Percentiles rank a stretch among this genome's conserved stretches.
Evolutionary conservation across 768 basidiomycete species (phyloP).

Genomic region (Cubamyces lactineus): DNA sequence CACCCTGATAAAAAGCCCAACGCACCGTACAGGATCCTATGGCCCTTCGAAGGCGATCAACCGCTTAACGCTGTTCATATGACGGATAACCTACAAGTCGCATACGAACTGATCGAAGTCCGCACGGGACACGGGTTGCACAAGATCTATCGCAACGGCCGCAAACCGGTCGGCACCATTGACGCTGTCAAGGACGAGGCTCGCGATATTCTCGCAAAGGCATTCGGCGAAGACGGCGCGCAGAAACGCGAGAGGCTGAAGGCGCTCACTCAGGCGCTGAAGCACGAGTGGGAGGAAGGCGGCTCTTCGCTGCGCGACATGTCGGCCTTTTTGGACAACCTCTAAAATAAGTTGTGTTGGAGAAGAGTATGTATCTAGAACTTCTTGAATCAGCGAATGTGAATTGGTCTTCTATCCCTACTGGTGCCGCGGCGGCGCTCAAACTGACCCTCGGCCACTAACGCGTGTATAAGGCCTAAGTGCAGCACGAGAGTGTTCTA

Average conservation of each 20-base stretch:
- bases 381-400: too few relatives aligned
- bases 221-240: constrained; percentile 31
- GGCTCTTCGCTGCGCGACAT: constrained; percentile 7
- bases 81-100: constrained; percentile 27
- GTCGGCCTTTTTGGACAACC: constrained; percentile 3
- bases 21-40: constrained; percentile 27
- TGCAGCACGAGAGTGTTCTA: too few relatives aligned
- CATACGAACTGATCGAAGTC: constrained; percentile 34
- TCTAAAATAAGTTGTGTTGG: background rate
- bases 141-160: constrained; percentile 25
- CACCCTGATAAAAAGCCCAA: too few relatives aligned
- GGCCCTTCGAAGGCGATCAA: constrained; percentile 33
- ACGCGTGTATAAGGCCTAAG: too few relatives aligned
- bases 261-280: constrained; percentile 4
- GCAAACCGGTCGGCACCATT: constrained; percentile 25
- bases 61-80: constrained; percentile 28
- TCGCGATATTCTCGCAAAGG: constrained; percentile 23
- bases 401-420: too few relatives aligned
- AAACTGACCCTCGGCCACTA: too few relatives aligned
- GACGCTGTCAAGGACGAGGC: constrained; percentile 30
- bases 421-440: too few relatives aligned
- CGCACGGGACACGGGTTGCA: constrained; percentile 27
- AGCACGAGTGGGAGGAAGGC: constrained; percentile 14
- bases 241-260: constrained; percentile 29
- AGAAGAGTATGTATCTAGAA: too few relatives aligned